Percentiles rank a stretch among this genome's conserved stretches.
Evolutionary conservation across 257 asterid genomes (phyloP).

Genomic region (Schizonepeta tenuifolia): DNA sequence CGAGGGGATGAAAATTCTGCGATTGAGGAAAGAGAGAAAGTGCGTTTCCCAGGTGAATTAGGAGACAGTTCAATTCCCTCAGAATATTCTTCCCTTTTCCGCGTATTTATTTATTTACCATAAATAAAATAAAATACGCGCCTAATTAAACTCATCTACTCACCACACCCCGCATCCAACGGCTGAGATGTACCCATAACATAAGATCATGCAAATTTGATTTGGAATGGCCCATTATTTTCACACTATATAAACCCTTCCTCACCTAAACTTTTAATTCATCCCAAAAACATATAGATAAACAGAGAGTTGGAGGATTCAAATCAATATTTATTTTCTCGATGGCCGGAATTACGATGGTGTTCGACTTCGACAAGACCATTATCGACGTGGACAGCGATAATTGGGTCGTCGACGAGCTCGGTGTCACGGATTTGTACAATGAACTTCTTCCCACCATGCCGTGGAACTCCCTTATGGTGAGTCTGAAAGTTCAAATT

Average conservation of each 20-base stretch:
- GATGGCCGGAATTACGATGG: slow-evolving; percentile 51
- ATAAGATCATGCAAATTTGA: neutral
- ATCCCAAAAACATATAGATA: neutral
- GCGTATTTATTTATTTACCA: slow-evolving; percentile 7
- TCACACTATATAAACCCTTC: slow-evolving; percentile 32
- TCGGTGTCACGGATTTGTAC: slow-evolving; percentile 58
- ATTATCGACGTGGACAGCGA: slow-evolving; percentile 60
- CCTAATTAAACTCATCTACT: slow-evolving; percentile 7
- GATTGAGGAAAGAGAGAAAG: slow-evolving; percentile 20
- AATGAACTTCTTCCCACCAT: slow-evolving; percentile 57
- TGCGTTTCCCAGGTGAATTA: slow-evolving; percentile 2
- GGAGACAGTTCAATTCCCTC: slow-evolving; percentile 4
- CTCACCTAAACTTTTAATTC: neutral
- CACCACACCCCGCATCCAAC: slow-evolving; percentile 35
- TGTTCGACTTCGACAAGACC: slow-evolving; percentile 64
- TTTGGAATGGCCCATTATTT: neutral
- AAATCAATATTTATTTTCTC: neutral
- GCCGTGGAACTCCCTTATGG: slow-evolving; percentile 66
- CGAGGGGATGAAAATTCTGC: no score
- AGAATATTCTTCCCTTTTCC: slow-evolving; percentile 41
- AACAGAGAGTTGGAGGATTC: neutral
- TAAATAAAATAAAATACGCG: neutral
- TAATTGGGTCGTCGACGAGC: slow-evolving; percentile 61
- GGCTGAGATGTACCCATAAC: slow-evolving; percentile 18
- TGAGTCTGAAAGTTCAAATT: neutral